Evolutionary conservation across 495 filamentous ascomycete species (phyloP).

Genomic region (Halenospora varia): DNA sequence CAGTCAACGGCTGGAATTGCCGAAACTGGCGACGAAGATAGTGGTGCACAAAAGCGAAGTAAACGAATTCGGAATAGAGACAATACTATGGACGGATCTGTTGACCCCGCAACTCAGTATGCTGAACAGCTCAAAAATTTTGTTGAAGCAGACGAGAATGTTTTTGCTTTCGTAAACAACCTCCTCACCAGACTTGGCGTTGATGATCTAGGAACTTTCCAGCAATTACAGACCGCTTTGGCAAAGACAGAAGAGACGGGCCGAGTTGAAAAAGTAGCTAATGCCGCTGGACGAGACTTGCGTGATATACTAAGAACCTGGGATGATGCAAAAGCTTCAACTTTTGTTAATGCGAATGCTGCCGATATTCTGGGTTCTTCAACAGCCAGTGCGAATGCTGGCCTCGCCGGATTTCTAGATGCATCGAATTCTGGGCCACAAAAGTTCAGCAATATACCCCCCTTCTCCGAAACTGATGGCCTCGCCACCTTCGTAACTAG

Average conservation of each 20-base stretch:
- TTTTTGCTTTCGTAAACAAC: conserved; percentile 65
- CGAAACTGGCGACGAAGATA: conserved; percentile 48
- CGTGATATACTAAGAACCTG: conserved; percentile 49
- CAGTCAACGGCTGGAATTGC: conserved; percentile 57
- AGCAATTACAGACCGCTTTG: conserved; percentile 34
- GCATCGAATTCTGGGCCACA: conserved; percentile 63
- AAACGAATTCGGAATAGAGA: conserved; percentile 80
- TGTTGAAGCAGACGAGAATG: conserved; percentile 66
- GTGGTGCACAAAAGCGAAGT: conserved; percentile 68
- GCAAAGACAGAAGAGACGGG: conserved; percentile 21
- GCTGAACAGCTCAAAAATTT: conserved; percentile 66
- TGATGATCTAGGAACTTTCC: conserved; percentile 41
- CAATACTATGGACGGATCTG: conserved; percentile 65
- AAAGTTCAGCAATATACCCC: conserved; percentile 43
- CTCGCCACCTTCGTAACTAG: conserved; percentile 50
- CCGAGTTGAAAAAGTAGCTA: conserved; percentile 13
- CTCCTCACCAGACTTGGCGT: conserved; percentile 66
- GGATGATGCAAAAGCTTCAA: conserved; percentile 56
- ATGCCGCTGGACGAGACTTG: conserved; percentile 46
- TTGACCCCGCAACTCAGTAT: conserved; percentile 66
- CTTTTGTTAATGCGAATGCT: conserved; percentile 51
- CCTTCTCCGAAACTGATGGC: conserved; percentile 52
- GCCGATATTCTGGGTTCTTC: conserved; percentile 28
- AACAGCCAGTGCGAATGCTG: conserved; percentile 20
- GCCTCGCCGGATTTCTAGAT: conserved; percentile 70